A percentile compares a stretch with the other conserved stretches of the same genome.
Conservation (phyloP, 768 basidiomycete genomes). For the Termitomyces eurrhizus region DNA sequence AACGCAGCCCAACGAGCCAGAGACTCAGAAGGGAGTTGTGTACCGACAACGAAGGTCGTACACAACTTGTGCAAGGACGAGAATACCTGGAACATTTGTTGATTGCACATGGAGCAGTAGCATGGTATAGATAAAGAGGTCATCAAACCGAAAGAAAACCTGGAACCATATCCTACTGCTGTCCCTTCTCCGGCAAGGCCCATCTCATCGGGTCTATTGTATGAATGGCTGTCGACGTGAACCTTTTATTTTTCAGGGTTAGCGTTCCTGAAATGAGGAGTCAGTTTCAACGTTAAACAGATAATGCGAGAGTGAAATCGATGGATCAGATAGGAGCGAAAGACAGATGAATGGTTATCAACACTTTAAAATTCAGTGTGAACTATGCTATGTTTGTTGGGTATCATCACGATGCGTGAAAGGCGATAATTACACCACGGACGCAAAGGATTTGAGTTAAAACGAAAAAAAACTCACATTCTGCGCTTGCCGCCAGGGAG, state of each 20-base stretch:
- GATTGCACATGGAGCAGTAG: conserved; percentile 15
- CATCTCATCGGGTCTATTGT: not conserved
- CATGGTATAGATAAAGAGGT: conserved; percentile 6
- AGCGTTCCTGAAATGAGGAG: conserved; percentile 49
- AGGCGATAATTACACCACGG: not conserved
- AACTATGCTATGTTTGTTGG: conserved; percentile 78
- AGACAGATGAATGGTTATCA: conserved; percentile 91
- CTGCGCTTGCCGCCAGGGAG: conserved; percentile 90
- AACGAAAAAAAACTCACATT: conserved; percentile 63
- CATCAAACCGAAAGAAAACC: not conserved
- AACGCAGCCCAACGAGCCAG: conserved; percentile 8
- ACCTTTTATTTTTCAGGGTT: conserved; percentile 59
- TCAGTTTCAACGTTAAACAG: conserved; percentile 8
- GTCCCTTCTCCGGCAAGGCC: not conserved
- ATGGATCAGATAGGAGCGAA: conserved; percentile 98
- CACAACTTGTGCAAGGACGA: conserved; percentile 10
- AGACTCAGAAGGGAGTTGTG: conserved; percentile 8
- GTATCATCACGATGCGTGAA: conserved; percentile 47
- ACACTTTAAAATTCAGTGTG: conserved; percentile 87
- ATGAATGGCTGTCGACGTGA: not conserved
- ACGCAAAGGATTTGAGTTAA: not conserved
- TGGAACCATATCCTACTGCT: conserved; percentile 1
- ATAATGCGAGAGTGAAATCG: conserved; percentile 12
- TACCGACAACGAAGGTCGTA: not conserved
- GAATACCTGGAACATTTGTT: conserved; percentile 15